Percentiles rank a stretch among this genome's conserved stretches.
Conservation (phyloP, 441 rosid genomes). For the Eutrema salsugineum region DNA sequence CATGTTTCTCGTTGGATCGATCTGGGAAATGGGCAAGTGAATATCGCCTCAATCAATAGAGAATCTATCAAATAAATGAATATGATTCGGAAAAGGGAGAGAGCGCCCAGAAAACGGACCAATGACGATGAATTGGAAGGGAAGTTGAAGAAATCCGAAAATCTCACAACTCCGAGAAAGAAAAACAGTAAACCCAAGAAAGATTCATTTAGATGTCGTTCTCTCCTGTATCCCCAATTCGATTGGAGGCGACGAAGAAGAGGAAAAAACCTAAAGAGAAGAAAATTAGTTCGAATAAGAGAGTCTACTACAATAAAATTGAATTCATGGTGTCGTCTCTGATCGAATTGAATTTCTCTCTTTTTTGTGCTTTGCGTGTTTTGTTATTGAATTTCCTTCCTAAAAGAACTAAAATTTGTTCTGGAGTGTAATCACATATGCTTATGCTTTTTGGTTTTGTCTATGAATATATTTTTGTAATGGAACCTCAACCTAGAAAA, state of each 20-base stretch:
- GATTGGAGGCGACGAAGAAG: slow-evolving; percentile 51
- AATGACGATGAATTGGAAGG: background rate
- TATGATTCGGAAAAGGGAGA: slow-evolving; percentile 25
- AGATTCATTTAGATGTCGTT: slow-evolving; percentile 24
- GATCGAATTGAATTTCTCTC: no score
- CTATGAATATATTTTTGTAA: no score
- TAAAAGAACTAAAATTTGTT: no score
- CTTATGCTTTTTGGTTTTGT: no score
- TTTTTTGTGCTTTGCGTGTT: no score
- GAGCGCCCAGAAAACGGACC: slow-evolving; percentile 21
- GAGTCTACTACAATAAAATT: slow-evolving; percentile 67
- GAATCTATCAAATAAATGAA: slow-evolving; percentile 10
- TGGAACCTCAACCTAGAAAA: no score
- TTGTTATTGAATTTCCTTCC: no score
- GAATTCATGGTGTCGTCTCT: slow-evolving; percentile 63
- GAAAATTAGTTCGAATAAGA: slow-evolving; percentile 28
- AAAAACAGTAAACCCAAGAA: slow-evolving; percentile 6
- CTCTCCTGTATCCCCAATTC: slow-evolving; percentile 57
- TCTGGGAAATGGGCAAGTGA: background rate
- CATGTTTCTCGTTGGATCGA: slow-evolving; percentile 39
- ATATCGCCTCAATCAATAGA: background rate
- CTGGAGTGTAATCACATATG: no score
- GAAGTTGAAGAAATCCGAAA: background rate
- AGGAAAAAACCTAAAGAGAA: slow-evolving; percentile 38
- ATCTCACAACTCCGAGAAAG: background rate